Conservation (phyloP, 2,329 filamentous ascomycete genomes). For the Teratosphaeria zuluensis region DNA sequence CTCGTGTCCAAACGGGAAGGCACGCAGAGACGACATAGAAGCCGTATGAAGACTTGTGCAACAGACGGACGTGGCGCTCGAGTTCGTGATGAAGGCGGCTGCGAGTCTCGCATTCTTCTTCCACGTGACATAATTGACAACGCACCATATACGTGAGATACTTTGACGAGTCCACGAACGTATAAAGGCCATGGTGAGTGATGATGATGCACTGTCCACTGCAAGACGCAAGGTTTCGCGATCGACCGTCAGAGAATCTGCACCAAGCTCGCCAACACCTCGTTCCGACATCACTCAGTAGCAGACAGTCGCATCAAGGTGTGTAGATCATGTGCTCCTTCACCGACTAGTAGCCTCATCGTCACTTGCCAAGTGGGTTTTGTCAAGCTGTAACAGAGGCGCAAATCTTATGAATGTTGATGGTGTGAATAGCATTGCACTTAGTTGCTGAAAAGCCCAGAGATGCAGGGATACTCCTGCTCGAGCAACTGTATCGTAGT, state of each 20-base stretch:
- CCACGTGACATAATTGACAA: too few relatives aligned
- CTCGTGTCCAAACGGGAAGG: neutral
- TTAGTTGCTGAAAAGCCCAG: neutral
- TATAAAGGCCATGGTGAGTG: too few relatives aligned
- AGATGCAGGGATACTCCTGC: neutral
- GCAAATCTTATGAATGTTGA: neutral
- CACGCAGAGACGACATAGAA: neutral
- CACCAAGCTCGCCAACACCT: neutral
- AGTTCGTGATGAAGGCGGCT: too few relatives aligned
- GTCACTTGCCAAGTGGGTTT: neutral
- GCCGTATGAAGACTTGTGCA: neutral
- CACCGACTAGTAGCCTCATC: neutral
- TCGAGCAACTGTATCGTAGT: neutral
- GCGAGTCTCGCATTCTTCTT: too few relatives aligned
- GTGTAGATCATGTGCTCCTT: neutral
- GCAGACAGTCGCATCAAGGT: neutral
- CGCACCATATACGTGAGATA: too few relatives aligned
- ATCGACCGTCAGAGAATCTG: neutral
- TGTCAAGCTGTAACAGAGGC: neutral
- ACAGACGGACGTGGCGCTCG: too few relatives aligned
- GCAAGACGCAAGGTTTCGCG: too few relatives aligned
- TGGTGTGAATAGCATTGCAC: neutral
- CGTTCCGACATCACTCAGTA: neutral
- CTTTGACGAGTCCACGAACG: too few relatives aligned
- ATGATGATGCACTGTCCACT: too few relatives aligned